Percentiles rank a stretch among this genome's conserved stretches.
phyloP scores from a whole-genome alignment of 305 asterid genomes.

The Solanum aculeatissimum region DNA sequence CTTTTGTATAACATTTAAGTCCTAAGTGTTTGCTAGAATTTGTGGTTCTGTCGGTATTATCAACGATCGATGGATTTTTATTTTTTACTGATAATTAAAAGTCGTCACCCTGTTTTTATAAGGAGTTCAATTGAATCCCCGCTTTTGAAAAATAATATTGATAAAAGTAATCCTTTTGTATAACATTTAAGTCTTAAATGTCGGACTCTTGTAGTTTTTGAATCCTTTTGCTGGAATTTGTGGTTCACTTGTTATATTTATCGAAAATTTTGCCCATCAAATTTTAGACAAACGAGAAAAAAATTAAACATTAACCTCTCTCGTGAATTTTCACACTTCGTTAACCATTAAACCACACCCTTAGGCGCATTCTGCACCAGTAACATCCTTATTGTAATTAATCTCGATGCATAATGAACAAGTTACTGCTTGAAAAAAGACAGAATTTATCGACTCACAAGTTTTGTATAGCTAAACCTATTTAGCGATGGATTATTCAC shows the following conservation, averaged over 20 bases:
- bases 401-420: background rate
- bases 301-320: background rate
- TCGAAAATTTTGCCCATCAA: background rate
- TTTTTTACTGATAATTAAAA: background rate
- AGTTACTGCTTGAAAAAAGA: background rate
- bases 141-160: too few relatives aligned
- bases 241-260: background rate
- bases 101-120: too few relatives aligned
- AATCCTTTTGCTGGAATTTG: background rate
- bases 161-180: too few relatives aligned
- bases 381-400: background rate
- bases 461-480: background rate
- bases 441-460: accelerated
- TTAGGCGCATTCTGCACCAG: background rate
- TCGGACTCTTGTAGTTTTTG: background rate
- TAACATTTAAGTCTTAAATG: too few relatives aligned
- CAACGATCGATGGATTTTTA: background rate
- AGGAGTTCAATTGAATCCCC: too few relatives aligned
- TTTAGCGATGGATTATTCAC: background rate
- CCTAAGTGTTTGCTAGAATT: background rate
- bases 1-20: too few relatives aligned
- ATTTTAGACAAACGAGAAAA: background rate
- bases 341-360: background rate
- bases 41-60: background rate
- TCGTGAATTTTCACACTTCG: background rate